Conservation (phyloP, 2,329 filamentous ascomycete species). For the Exophiala oligosperma region DNA sequence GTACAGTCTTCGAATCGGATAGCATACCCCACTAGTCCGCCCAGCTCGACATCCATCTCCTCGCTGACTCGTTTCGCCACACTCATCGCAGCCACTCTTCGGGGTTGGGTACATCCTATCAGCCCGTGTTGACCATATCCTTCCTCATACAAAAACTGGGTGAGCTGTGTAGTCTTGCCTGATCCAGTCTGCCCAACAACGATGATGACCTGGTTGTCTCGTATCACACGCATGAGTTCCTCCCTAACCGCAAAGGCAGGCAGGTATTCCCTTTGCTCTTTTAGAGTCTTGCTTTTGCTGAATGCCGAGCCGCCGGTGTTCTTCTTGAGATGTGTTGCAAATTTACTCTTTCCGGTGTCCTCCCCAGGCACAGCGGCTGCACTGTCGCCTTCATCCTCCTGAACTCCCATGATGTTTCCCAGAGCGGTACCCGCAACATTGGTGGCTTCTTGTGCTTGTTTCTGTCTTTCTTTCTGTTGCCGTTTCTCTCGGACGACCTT, state of each 20-base stretch:
- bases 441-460: constrained; percentile 92
- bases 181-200: constrained; percentile 97
- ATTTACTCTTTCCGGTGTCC: constrained; percentile 72
- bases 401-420: constrained; percentile 93
- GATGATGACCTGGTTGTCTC: constrained; percentile 96
- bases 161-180: constrained; percentile 94
- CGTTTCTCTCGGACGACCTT: constrained; percentile 87
- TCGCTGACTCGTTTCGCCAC: constrained; percentile 97
- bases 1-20: constrained; percentile 99
- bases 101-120: constrained; percentile 94
- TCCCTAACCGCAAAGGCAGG: constrained; percentile 96
- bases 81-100: constrained; percentile 95
- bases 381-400: constrained; percentile 85
- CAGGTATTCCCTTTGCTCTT: constrained; percentile 88
- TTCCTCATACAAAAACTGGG: constrained; percentile 90
- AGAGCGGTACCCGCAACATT: constrained; percentile 88
- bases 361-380: constrained; percentile 75
- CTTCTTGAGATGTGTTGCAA: constrained; percentile 86
- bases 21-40: constrained; percentile 87
- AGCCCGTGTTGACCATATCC: constrained; percentile 85
- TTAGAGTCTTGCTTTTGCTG: constrained; percentile 84
- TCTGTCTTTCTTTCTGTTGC: constrained; percentile 88
- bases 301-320: constrained; percentile 81
- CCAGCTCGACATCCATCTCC: constrained; percentile 94
- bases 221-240: constrained; percentile 84